phyloP scores from a whole-genome alignment of 2,329 filamentous ascomycete genomes.

The Rasamsonia emersonii region DNA sequence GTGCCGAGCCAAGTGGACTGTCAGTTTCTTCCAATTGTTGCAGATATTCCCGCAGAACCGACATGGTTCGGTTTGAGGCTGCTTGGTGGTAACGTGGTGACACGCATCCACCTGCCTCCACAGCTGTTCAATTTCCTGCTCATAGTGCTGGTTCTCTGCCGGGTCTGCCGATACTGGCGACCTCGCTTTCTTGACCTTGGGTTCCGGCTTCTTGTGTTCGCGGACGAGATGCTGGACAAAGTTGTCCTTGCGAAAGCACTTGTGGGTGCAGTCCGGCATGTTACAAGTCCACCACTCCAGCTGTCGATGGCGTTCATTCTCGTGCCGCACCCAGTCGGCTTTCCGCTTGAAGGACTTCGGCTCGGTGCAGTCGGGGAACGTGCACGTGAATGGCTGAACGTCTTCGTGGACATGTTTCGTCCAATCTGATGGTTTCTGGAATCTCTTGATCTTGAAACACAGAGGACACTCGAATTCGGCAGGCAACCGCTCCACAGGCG shows the following conservation, averaged over 20 bases:
- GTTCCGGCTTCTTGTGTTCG: constrained; percentile 80
- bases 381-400: constrained; percentile 87
- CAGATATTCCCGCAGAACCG: constrained; percentile 78
- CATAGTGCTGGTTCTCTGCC: constrained; percentile 18
- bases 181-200: constrained; percentile 65
- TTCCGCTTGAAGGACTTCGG: constrained; percentile 92
- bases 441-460: constrained; percentile 77
- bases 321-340: constrained; percentile 90
- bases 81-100: constrained; percentile 57
- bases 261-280: constrained; percentile 69
- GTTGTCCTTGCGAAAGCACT: constrained; percentile 81
- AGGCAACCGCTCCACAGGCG: constrained; percentile 66
- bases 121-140: constrained; percentile 50
- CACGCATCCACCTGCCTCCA: constrained; percentile 74
- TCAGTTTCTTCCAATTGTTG: constrained; percentile 83
- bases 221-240: constrained; percentile 87
- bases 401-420: constrained; percentile 95
- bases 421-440: constrained; percentile 90
- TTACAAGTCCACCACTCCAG: constrained; percentile 87
- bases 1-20: constrained; percentile 86
- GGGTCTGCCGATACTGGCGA: constrained; percentile 28
- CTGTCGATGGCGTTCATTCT: constrained; percentile 83
- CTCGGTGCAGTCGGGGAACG: constrained; percentile 72
- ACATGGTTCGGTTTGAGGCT: constrained; percentile 68
- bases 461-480: constrained; percentile 85